Evolutionary conservation across 257 asterid species (phyloP), one percentile per base, ranked within the genome.

Genomic region (Solanum appendiculatum): DNA sequence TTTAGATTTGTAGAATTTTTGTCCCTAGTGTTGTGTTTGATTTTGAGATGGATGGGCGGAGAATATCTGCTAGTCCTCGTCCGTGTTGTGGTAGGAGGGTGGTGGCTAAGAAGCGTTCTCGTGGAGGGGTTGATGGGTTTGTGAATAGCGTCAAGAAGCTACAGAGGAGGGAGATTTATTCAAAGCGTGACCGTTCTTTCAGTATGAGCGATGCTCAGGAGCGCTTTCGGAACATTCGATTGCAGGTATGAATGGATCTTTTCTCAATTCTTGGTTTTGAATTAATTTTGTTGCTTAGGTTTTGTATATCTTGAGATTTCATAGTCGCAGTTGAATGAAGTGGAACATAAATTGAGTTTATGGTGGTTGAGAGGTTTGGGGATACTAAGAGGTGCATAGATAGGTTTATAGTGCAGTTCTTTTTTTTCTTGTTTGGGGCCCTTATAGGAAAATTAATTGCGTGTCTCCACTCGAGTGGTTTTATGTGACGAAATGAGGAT

Each of bases 51-150:
- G 98, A 94, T 63, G 99, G 99, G 86, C 91, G 99, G 91, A 91
- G 98, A 88, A 95, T 94, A 81, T 89, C 97, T 89, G 98, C 99
- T 91, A 95, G 95, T 89, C 99, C 99, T 51, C 91, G 98, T 82
- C 99, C 99, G 29, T 95, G 99, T 91, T 87, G 89, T 87, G 99
- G 99, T 83, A 94, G 98, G 90, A 92, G 99, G 54, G 99, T 95
- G 92, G 93, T 94, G 94, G 98, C 98, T 68, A 96, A 93, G 94
- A 97, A 97, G 94, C 94, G 99, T 82, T 93, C 96, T 6, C 99
- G 96, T 75, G 93, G 98, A 60, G 94, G 92, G 48, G 82, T 88
- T 56, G 99, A 97, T 89, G 99, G 96, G 75, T 93, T 94, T 82
- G 66, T 87, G 66, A 84, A 87, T 33, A 73, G 89, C 58, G 89